phyloP scores from a whole-genome alignment of 1,284 basidiomycete genomes.

The Trichosporon inkin region DNA sequence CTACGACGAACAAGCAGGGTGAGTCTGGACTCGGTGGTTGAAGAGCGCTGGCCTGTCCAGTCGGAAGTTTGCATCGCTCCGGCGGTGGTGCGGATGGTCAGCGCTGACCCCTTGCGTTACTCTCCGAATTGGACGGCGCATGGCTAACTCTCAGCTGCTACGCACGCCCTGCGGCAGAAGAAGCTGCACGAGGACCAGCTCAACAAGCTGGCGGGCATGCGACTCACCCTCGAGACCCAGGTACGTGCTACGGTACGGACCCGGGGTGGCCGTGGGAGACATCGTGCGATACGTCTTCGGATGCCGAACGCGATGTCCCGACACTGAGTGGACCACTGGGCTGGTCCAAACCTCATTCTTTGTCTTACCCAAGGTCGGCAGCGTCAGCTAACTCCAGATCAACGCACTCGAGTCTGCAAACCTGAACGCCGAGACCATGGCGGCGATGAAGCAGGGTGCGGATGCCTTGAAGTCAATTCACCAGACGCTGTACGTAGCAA shows the following conservation, averaged over 20 bases:
- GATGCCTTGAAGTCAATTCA: constrained; percentile 90
- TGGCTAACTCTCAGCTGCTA: constrained; percentile 60
- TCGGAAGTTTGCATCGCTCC: neutral
- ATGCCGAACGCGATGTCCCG: neutral
- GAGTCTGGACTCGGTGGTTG: constrained; percentile 45
- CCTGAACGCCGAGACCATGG: constrained; percentile 97
- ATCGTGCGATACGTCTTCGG: neutral
- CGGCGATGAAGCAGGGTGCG: constrained; percentile 94
- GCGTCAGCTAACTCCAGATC: constrained; percentile 51
- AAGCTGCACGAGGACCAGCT: constrained; percentile 86
- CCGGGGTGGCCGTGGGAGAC: neutral
- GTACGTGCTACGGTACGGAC: constrained; percentile 38
- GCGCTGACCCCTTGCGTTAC: no score
- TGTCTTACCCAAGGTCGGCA: neutral
- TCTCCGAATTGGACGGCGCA: neutral
- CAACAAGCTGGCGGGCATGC: constrained; percentile 77
- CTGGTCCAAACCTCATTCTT: neutral
- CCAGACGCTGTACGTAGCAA: constrained; percentile 71
- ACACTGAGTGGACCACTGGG: neutral
- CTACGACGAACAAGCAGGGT: constrained; percentile 91
- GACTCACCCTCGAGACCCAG: constrained; percentile 92
- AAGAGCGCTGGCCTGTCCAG: no score
- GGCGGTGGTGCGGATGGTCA: neutral
- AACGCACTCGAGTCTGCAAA: constrained; percentile 97
- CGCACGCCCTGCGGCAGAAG: constrained; percentile 89